A percentile compares a stretch with the other conserved stretches of the same genome.
Conservation (phyloP, 202 grass and related monocot species). For the Carex sylvatica region DNA sequence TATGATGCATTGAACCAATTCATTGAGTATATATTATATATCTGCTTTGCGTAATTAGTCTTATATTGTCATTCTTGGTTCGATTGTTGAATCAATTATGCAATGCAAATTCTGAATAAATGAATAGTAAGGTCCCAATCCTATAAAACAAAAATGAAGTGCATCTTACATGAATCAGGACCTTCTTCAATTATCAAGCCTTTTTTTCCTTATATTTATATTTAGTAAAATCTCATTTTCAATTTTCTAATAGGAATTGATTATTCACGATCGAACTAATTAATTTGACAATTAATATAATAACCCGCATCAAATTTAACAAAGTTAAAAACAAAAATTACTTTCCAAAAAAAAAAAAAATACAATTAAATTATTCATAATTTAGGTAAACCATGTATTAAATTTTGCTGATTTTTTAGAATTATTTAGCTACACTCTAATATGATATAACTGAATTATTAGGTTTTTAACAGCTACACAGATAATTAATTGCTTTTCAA, state of each 20-base stretch:
- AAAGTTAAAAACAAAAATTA: background rate
- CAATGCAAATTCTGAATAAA: background rate
- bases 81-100: background rate
- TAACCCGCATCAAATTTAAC: background rate
- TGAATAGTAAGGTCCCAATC: background rate
- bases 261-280: background rate
- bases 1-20: constrained; percentile 3
- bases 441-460: background rate
- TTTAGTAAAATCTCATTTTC: background rate
- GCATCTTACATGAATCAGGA: background rate
- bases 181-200: background rate
- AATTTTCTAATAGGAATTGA: too few species aligned
- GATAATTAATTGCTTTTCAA: background rate
- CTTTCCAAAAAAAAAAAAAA: too few species aligned
- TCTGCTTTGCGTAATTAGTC: background rate
- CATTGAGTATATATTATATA: background rate
- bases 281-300: background rate
- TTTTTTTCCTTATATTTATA: background rate
- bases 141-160: background rate
- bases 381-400: background rate
- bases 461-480: background rate
- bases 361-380: background rate
- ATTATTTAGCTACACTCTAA: background rate
- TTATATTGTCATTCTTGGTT: background rate
- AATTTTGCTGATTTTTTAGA: background rate